These are phyloP conservation scores for Ogataea henricii DNA, from an alignment of 805 yeast genomes.

Conservation along the genomic window DNA sequence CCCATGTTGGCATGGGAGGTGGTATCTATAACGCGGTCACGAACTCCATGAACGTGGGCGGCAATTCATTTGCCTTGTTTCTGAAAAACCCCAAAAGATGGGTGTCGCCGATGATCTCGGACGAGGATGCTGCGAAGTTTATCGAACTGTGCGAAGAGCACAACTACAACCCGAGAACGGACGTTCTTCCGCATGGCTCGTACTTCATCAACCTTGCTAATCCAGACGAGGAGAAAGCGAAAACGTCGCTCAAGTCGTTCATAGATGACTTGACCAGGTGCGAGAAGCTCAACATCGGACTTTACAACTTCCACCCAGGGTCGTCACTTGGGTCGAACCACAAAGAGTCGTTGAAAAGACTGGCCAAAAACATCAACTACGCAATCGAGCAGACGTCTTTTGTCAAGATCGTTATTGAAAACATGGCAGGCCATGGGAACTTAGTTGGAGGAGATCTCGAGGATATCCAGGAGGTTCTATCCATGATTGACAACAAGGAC, in stretches of 20 bases:
- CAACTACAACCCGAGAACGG: constrained; percentile 73
- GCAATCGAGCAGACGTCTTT: constrained; percentile 73
- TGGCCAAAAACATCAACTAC: constrained; percentile 78
- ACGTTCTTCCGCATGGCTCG: constrained; percentile 91
- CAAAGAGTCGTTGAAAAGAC: constrained; percentile 57
- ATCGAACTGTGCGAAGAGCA: constrained; percentile 58
- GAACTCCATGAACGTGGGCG: constrained; percentile 52
- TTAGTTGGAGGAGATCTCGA: constrained; percentile 80
- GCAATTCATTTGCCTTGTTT: constrained; percentile 87
- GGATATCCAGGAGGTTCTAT: constrained; percentile 76
- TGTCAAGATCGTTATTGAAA: constrained; percentile 89
- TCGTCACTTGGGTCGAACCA: constrained; percentile 76
- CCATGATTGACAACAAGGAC: constrained; percentile 71
- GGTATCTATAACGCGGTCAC: constrained; percentile 49
- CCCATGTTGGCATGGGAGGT: constrained; percentile 84
- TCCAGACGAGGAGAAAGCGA: constrained; percentile 79
- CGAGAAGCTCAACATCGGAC: constrained; percentile 79
- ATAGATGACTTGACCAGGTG: constrained; percentile 87
- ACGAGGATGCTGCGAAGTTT: constrained; percentile 69
- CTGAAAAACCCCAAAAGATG: constrained; percentile 88
- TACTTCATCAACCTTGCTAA: constrained; percentile 91
- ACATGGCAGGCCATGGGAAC: constrained; percentile 97
- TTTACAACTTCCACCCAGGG: constrained; percentile 93
- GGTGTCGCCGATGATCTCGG: constrained; percentile 77
- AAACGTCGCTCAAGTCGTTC: constrained; percentile 73